A percentile compares a stretch with the other conserved stretches of the same genome.
phyloP scores from a whole-genome alignment of 2,329 filamentous ascomycete species.

The Cercospora berteroae region DNA sequence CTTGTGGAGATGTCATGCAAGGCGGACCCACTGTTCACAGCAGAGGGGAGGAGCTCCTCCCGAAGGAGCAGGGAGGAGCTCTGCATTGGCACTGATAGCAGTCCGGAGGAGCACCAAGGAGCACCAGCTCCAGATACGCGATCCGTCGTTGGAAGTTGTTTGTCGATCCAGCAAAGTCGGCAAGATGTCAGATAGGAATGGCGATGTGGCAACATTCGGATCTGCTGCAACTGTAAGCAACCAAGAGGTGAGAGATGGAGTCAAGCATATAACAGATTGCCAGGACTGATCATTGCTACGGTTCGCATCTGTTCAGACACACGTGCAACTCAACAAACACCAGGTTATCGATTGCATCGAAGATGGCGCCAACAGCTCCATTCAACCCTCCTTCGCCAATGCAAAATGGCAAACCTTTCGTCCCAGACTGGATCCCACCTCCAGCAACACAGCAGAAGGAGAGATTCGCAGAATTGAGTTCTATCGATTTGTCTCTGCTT shows the following conservation, averaged over 20 bases:
- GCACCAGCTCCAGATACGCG: neutral
- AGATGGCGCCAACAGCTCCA: conserved; percentile 35
- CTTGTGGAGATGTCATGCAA: neutral
- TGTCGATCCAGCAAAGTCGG: neutral
- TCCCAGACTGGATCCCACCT: conserved; percentile 42
- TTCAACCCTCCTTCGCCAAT: conserved; percentile 44
- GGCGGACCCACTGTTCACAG: neutral
- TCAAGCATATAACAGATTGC: neutral
- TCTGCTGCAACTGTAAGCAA: neutral
- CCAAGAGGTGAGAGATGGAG: neutral
- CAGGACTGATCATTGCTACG: neutral
- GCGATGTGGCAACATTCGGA: neutral
- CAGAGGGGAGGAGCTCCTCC: neutral
- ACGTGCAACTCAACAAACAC: neutral
- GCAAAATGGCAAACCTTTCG: conserved; percentile 42
- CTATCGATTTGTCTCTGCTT: conserved; percentile 37
- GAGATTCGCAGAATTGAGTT: conserved; percentile 40
- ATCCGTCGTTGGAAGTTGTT: neutral
- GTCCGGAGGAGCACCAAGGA: neutral
- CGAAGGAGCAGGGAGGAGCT: neutral
- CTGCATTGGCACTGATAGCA: neutral
- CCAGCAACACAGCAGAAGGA: conserved; percentile 47
- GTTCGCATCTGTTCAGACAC: neutral
- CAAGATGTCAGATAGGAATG: neutral
- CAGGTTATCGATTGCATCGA: conserved; percentile 24